phyloP scores from a whole-genome alignment of 1,284 basidiomycete genomes.

The Trametes polyzona region DNA sequence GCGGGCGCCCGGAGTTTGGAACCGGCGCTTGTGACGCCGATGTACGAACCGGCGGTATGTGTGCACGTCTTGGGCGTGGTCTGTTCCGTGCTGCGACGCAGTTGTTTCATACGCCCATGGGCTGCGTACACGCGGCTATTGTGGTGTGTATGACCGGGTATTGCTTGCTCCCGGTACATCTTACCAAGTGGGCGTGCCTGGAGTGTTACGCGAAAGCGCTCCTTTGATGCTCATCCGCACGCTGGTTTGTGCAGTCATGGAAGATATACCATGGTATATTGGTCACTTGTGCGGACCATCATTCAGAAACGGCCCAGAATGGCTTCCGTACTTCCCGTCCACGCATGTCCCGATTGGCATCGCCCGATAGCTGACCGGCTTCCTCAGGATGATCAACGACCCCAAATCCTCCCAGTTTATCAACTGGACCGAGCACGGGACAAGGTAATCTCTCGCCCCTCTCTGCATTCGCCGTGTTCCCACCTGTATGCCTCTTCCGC shows the following conservation, averaged over 20 bases:
- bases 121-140: not conserved
- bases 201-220: too few relatives aligned
- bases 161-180: not conserved
- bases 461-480: conserved; percentile 7
- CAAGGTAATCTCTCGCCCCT: conserved; percentile 46
- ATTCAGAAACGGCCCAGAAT: too few relatives aligned
- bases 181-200: too few relatives aligned
- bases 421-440: conserved; percentile 77
- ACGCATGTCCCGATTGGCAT: not conserved
- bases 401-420: conserved; percentile 78
- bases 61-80: not conserved
- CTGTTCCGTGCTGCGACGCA: not conserved
- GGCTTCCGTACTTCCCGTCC: too few relatives aligned
- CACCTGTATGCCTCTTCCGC: conserved; percentile 1
- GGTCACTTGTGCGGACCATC: too few relatives aligned
- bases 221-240: too few relatives aligned
- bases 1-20: not conserved
- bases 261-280: too few relatives aligned
- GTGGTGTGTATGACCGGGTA: not conserved
- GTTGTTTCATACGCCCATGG: not conserved
- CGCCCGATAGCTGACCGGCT: not conserved
- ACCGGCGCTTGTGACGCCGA: not conserved
- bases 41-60: not conserved
- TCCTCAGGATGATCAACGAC: conserved; percentile 77
- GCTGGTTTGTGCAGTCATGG: too few relatives aligned